Evolutionary conservation across 208 protist species (phyloP).

Genomic region (Trypanosoma rangeli): DNA sequence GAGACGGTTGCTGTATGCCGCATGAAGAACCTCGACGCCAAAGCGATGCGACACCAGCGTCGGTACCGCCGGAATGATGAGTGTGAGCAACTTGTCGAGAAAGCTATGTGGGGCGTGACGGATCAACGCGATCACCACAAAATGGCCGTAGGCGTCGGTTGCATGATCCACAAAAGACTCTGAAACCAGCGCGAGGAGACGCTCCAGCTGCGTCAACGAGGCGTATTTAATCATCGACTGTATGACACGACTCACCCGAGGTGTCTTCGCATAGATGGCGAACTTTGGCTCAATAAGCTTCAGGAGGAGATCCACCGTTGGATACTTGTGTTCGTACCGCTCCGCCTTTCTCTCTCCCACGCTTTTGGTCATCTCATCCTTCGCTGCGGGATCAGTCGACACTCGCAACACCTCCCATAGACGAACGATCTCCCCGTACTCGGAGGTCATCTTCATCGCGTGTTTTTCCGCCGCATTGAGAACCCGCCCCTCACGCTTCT

Average conservation of each 20-base stretch:
- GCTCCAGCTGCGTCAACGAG: constrained; percentile 61
- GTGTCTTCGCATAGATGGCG: constrained; percentile 61
- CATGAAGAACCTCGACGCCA: constrained; percentile 81
- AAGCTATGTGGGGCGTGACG: constrained; percentile 80
- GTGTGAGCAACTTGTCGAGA: constrained; percentile 59
- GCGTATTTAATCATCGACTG: constrained; percentile 93
- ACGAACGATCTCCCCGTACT: constrained; percentile 85
- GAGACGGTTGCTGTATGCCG: constrained; percentile 80
- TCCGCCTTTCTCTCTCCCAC: constrained; percentile 42
- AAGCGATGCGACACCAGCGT: constrained; percentile 84
- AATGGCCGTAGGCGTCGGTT: constrained; percentile 86
- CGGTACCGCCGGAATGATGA: constrained; percentile 67
- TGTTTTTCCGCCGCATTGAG: constrained; percentile 87
- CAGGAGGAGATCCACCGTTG: constrained; percentile 82
- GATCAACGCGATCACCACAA: constrained; percentile 76
- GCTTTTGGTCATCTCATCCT: constrained; percentile 28
- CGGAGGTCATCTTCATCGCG: constrained; percentile 86
- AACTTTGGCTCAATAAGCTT: constrained; percentile 82
- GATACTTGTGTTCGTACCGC: constrained; percentile 87
- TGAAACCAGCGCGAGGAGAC: constrained; percentile 55
- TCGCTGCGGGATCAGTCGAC: constrained; percentile 15
- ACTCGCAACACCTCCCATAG: constrained; percentile 85
- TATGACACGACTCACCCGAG: constrained; percentile 76
- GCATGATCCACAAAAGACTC: constrained; percentile 58
- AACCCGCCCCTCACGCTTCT: constrained; percentile 86